These are phyloP conservation scores for Boletus pseudopeckii DNA, from an alignment of 768 basidiomycete species.

Conservation along the genomic window DNA sequence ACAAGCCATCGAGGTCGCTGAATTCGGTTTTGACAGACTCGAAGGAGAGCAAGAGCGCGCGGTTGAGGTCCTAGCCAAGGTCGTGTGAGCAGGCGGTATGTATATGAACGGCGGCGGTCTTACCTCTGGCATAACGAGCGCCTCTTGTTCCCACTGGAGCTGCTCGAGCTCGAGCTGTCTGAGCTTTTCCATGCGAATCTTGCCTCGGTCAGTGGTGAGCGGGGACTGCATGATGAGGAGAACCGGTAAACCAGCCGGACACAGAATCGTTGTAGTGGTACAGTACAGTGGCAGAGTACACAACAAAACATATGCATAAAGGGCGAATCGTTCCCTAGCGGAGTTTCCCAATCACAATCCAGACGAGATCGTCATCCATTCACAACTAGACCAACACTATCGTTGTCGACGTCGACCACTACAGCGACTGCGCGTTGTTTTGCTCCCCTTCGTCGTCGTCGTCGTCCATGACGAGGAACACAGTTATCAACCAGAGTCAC, in stretches of 20 bases:
- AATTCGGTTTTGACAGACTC: constrained; percentile 58
- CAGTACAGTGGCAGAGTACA: not conserved
- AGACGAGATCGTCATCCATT: not conserved
- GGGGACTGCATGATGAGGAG: constrained; percentile 14
- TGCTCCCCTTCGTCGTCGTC: not conserved
- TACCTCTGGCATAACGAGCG: constrained; percentile 58
- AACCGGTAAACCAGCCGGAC: constrained; percentile 8
- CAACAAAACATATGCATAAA: not conserved
- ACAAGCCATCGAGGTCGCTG: constrained; percentile 56
- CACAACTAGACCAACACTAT: not conserved
- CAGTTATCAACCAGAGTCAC: constrained; percentile 13
- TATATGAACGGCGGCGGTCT: not conserved
- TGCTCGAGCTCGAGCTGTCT: constrained; percentile 52
- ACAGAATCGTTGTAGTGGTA: too few species aligned
- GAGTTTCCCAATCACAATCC: constrained; percentile 11
- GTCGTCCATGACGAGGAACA: not conserved
- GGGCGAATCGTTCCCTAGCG: not conserved
- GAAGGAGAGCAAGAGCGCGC: constrained; percentile 40
- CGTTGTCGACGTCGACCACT: not conserved
- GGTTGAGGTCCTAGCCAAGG: constrained; percentile 28
- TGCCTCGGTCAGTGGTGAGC: constrained; percentile 40
- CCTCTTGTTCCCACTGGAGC: constrained; percentile 51
- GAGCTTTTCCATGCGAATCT: constrained; percentile 44
- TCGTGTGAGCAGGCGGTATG: constrained; percentile 8
- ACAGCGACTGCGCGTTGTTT: not conserved